A percentile compares a stretch with the other conserved stretches of the same genome.
Evolutionary conservation across 805 yeast species (phyloP).

Genomic region (Danielozyma ontarioensis): DNA sequence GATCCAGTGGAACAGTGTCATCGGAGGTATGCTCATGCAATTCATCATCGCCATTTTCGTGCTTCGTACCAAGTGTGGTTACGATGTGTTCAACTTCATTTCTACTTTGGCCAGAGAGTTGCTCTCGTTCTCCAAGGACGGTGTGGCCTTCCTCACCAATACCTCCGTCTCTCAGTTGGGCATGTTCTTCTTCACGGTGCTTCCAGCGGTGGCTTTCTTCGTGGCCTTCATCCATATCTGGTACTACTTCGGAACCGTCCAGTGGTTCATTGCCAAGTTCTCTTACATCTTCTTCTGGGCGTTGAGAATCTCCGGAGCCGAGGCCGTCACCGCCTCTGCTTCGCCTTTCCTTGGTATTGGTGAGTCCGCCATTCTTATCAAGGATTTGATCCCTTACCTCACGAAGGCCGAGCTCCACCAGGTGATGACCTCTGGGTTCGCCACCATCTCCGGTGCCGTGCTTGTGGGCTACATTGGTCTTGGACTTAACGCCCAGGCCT

Average conservation of each 20-base stretch:
- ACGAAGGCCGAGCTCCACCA: slow-evolving; percentile 61
- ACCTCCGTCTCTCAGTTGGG: slow-evolving; percentile 32
- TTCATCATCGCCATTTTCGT: slow-evolving; percentile 57
- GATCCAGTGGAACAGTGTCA: slow-evolving; percentile 55
- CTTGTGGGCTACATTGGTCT: slow-evolving; percentile 58
- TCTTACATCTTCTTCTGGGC: slow-evolving; percentile 58
- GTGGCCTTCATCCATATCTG: slow-evolving; percentile 58
- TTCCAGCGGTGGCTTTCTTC: slow-evolving; percentile 62
- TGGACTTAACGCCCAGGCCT: slow-evolving; percentile 58
- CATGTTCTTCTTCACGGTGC: slow-evolving; percentile 52
- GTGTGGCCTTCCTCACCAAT: slow-evolving; percentile 55
- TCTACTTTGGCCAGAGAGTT: slow-evolving; percentile 53
- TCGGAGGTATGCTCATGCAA: slow-evolving; percentile 56
- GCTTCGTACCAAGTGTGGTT: slow-evolving; percentile 54
- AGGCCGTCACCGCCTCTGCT: slow-evolving; percentile 61
- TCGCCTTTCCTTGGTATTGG: slow-evolving; percentile 66
- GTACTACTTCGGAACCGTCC: slow-evolving; percentile 55
- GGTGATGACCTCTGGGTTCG: slow-evolving; percentile 57
- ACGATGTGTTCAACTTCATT: slow-evolving; percentile 57
- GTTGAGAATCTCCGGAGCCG: slow-evolving; percentile 57
- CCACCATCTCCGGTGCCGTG: slow-evolving; percentile 62
- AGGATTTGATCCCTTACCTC: slow-evolving; percentile 53
- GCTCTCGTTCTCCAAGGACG: slow-evolving; percentile 52
- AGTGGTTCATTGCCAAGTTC: slow-evolving; percentile 55
- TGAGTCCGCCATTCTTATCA: slow-evolving; percentile 57